Evolutionary conservation across 140 eudicot genomes (phyloP), one percentile per base, ranked within the genome.

Genomic region (Erigeron philadelphicus): DNA sequence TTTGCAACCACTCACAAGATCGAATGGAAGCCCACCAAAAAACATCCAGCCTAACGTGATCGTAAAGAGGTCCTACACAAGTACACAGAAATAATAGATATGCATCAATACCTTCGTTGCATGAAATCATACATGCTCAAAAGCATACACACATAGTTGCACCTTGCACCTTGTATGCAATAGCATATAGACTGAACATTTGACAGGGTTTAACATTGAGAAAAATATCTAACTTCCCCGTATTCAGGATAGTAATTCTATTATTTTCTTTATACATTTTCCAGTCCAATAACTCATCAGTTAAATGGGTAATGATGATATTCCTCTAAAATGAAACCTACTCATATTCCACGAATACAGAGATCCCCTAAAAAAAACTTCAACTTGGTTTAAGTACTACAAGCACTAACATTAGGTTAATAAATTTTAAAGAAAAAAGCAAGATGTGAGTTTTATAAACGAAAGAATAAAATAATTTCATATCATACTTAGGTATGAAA

Each of bases 1-100:
- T 46, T n/a, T 46, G 47, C 11, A 67, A n/a, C 5, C 7, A 83
- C 98, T 86, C 72, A 88, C 98, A 52, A 92, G 54, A 81, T 92
- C 98, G 67, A 92, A 93, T n/a, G 98, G 96, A 48, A 93, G 95
- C 48, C 98, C 98, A 11, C 98, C 98, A 71, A 93, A 93, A 53
- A 93, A 78, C 49, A 81, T 66, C 98, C 96, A 93, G 48, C 98
- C 98, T 11, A 93, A 84, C 13, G 86, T 1, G 44, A 93, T 83
- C 0, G 98, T 93, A 81, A 93, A 89, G n/a, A 93, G 73, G 79
- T 93, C 98, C 98, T 93, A 55, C 74, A 72, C 17, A 45, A 0
- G 35, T 23, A 59, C 23, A 7, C 59, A 18, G 11, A 19, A 15
- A 15, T 25, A 15, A 23, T 25, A 19, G 13, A 60, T 7, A 60